Conservation (phyloP, 2,329 filamentous ascomycete genomes). For the Pseudogymnoascus sp. region DNA sequence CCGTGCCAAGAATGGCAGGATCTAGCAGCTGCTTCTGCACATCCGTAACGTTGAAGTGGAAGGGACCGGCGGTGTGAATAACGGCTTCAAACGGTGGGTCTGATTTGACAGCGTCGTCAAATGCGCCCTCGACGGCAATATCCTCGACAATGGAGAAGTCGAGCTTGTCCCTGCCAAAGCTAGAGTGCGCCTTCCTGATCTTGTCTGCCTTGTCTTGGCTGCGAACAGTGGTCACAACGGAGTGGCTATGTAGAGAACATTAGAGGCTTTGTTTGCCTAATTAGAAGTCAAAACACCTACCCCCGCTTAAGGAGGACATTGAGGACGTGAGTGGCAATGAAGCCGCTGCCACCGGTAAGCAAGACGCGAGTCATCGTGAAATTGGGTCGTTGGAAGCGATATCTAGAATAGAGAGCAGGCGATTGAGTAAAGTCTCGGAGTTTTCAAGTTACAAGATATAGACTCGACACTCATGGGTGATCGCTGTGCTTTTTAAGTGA, state of each 20-base stretch:
- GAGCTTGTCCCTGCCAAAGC: constrained; percentile 20
- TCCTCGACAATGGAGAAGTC: constrained; percentile 57
- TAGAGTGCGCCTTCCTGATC: constrained; percentile 32
- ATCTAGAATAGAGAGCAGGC: no score
- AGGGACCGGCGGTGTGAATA: constrained; percentile 60
- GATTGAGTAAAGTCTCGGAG: no score
- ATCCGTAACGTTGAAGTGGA: constrained; percentile 26
- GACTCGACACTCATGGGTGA: no score
- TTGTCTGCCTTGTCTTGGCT: constrained; percentile 37
- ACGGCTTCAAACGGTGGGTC: constrained; percentile 50
- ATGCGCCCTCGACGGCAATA: constrained; percentile 60
- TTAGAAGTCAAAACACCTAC: neutral
- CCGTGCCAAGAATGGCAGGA: constrained; percentile 46
- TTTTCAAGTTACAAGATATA: no score
- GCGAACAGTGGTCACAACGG: constrained; percentile 37
- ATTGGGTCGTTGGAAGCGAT: no score
- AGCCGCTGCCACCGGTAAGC: constrained; percentile 35
- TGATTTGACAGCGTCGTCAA: constrained; percentile 41
- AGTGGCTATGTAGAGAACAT: constrained; percentile 14
- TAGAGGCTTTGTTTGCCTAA: neutral
- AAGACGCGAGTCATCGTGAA: constrained; percentile 9
- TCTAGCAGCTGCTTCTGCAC: constrained; percentile 36
- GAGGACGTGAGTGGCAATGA: constrained; percentile 44
- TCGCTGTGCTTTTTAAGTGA: no score
- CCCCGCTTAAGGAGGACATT: constrained; percentile 32